These are phyloP conservation scores for Rauvolfia tetraphylla DNA, from an alignment of 257 asterid genomes.

Conservation along the genomic window DNA sequence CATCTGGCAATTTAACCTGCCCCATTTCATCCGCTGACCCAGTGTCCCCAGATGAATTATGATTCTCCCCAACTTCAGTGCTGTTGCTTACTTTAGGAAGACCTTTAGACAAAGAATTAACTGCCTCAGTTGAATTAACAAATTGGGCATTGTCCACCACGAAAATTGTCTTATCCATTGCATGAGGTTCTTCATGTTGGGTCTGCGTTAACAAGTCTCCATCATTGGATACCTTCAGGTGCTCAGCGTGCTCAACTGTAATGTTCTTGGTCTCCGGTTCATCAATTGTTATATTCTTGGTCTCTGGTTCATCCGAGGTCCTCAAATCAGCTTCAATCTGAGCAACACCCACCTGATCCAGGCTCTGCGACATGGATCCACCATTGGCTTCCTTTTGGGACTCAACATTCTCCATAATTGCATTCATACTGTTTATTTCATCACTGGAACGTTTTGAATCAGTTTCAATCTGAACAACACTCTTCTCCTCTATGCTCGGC, in stretches of 20 bases:
- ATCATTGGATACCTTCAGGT: slow-evolving; percentile 23
- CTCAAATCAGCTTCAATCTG: slow-evolving; percentile 7
- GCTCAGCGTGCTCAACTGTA: slow-evolving; percentile 5
- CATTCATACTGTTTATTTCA: not conserved
- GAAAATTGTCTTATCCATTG: slow-evolving; percentile 22
- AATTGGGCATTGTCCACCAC: slow-evolving; percentile 22
- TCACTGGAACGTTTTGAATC: not conserved
- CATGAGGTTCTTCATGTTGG: slow-evolving; percentile 31
- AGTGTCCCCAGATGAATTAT: slow-evolving; percentile 23
- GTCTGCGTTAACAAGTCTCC: slow-evolving; percentile 30
- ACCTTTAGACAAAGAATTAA: slow-evolving; percentile 27
- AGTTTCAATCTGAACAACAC: not conserved
- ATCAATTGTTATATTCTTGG: not conserved
- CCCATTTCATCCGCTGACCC: slow-evolving; percentile 19
- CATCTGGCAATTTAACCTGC: slow-evolving; percentile 21
- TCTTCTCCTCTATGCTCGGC: slow-evolving; percentile 11
- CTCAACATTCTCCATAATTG: slow-evolving; percentile 1
- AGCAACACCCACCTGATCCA: not conserved
- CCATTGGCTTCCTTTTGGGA: slow-evolving; percentile 22
- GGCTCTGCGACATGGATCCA: slow-evolving; percentile 33
- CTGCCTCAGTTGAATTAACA: slow-evolving; percentile 23
- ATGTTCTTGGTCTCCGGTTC: not conserved
- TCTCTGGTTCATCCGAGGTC: not conserved
- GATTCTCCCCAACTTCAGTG: slow-evolving; percentile 12
- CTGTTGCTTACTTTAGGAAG: not conserved